phyloP scores from a whole-genome alignment of 139 green algal species.

The Coccomyxa sp. region DNA sequence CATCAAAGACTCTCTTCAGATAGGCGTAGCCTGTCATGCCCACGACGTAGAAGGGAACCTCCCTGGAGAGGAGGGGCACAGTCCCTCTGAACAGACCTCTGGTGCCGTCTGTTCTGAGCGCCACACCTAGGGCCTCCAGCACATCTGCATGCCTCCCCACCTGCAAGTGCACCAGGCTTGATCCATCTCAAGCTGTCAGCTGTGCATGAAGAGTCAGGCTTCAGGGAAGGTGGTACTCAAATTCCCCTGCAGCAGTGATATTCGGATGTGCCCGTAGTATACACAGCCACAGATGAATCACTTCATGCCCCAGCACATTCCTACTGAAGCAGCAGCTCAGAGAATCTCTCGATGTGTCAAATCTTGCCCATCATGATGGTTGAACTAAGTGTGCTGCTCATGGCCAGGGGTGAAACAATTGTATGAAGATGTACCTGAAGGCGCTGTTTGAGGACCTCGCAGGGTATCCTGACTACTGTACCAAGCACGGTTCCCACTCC shows the following conservation, averaged over 20 bases:
- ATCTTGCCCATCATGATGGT: no score
- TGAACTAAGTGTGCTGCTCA: no score
- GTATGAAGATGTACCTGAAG: slow-evolving; percentile 45
- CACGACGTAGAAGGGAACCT: slow-evolving; percentile 73
- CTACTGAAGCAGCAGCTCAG: no score
- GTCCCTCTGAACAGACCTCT: slow-evolving; percentile 57
- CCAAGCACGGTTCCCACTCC: slow-evolving; percentile 57
- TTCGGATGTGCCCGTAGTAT: no score
- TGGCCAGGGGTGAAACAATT: no score
- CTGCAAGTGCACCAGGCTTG: slow-evolving; percentile 50
- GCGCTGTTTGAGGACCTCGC: slow-evolving; percentile 74
- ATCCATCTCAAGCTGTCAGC: no score
- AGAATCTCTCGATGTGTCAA: no score
- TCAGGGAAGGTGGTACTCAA: no score
- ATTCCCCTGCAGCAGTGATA: no score
- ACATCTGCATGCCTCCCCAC: slow-evolving; percentile 50
- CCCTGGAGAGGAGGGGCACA: slow-evolving; percentile 41
- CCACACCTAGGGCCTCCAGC: slow-evolving; percentile 26
- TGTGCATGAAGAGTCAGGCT: no score
- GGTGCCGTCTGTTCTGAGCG: slow-evolving; percentile 32
- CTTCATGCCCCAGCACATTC: no score
- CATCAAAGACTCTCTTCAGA: slow-evolving; percentile 46
- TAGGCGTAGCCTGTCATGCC: slow-evolving; percentile 66
- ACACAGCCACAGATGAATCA: no score
- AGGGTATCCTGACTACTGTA: slow-evolving; percentile 57